Conservation (phyloP, 768 basidiomycete genomes). For the Psilocybe cyanescens region DNA sequence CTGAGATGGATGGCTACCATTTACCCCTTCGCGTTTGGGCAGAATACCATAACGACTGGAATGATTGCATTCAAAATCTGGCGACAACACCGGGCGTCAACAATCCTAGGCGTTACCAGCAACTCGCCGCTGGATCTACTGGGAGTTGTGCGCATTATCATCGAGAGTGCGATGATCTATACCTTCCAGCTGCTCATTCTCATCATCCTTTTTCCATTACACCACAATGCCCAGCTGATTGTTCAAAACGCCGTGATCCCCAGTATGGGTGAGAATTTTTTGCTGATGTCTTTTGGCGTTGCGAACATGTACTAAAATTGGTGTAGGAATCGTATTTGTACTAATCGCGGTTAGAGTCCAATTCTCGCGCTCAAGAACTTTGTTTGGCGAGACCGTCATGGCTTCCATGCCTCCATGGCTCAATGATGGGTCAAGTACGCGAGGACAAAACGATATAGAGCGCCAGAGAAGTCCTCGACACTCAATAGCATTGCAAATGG, state of each 20-base stretch:
- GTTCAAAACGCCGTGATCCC: constrained; percentile 30
- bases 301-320: neutral
- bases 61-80: constrained; percentile 28
- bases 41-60: constrained; percentile 30
- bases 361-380: constrained; percentile 21
- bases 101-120: constrained; percentile 17
- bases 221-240: constrained; percentile 28
- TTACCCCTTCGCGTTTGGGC: constrained; percentile 25
- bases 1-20: constrained; percentile 22
- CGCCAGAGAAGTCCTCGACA: constrained; percentile 2
- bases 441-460: neutral
- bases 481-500: neutral
- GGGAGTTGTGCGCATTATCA: constrained; percentile 28
- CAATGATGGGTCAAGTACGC: constrained; percentile 10
- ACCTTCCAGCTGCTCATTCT: constrained; percentile 30
- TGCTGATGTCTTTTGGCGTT: neutral
- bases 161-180: constrained; percentile 36
- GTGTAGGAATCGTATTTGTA: constrained; percentile 33
- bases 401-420: constrained; percentile 24
- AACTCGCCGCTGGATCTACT: constrained; percentile 22
- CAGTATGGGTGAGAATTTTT: constrained; percentile 29
- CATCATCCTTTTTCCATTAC: constrained; percentile 28
- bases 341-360: constrained; percentile 32
- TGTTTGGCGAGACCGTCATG: constrained; percentile 18
- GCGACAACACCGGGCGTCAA: constrained; percentile 25